Evolutionary conservation across 768 basidiomycete species (phyloP).

Genomic region (Lactifluus subvellereus): DNA sequence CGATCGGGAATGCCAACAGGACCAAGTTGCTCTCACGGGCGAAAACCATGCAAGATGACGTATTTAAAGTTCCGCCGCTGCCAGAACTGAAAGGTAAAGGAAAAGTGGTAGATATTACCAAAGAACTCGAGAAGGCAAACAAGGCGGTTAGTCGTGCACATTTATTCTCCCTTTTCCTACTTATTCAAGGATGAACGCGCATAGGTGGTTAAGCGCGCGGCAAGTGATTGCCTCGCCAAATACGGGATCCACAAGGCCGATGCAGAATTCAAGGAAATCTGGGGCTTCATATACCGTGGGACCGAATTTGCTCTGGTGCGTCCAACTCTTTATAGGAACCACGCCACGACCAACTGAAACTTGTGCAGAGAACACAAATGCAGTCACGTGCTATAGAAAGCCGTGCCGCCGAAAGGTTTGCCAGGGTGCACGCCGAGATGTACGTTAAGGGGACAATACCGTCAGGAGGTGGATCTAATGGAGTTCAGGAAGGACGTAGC

Average conservation of each 20-base stretch:
- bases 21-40: constrained; percentile 17
- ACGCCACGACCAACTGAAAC: neutral
- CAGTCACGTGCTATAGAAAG: constrained; percentile 21
- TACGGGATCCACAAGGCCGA: constrained; percentile 23
- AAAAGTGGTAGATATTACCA: constrained; percentile 32
- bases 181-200: neutral
- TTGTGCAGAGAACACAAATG: constrained; percentile 21
- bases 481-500: constrained; percentile 12
- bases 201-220: constrained; percentile 39
- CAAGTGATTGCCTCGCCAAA: constrained; percentile 29
- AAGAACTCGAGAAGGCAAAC: constrained; percentile 50
- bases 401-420: constrained; percentile 18
- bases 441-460: constrained; percentile 17
- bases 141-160: constrained; percentile 44
- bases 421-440: constrained; percentile 23
- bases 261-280: constrained; percentile 26
- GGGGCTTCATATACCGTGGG: constrained; percentile 25
- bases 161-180: neutral
- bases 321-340: neutral
- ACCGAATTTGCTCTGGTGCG: constrained; percentile 27
- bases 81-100: constrained; percentile 31
- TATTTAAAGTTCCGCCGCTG: constrained; percentile 21
- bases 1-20: constrained; percentile 21
- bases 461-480: neutral
- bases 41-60: constrained; percentile 22